These are phyloP conservation scores for Chaetomium sp. DNA, from an alignment of 2,329 filamentous ascomycete species.

Conservation along the genomic window DNA sequence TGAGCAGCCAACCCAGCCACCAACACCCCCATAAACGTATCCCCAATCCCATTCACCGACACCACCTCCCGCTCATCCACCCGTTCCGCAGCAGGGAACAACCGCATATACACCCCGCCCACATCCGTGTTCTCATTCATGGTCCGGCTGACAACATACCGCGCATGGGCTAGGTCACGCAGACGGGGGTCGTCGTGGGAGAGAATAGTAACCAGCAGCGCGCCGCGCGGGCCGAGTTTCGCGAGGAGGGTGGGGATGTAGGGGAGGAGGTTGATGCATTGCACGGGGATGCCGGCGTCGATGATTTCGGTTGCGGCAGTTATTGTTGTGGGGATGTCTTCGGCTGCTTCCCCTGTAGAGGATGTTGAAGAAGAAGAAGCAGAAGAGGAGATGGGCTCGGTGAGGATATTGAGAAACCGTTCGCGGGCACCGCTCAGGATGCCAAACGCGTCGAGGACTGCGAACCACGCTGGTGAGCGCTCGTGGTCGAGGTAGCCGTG, in stretches of 20 bases:
- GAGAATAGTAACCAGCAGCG: conserved; percentile 68
- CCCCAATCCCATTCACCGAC: conserved; percentile 90
- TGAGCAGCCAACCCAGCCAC: conserved; percentile 64
- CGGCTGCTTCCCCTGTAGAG: no score
- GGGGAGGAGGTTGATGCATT: conserved; percentile 76
- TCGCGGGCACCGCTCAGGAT: conserved; percentile 67
- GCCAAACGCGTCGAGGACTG: conserved; percentile 69
- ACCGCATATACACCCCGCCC: conserved; percentile 75
- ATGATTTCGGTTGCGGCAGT: conserved; percentile 59
- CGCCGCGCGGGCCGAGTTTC: conserved; percentile 72
- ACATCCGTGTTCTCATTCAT: conserved; percentile 45
- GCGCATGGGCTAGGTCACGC: conserved; percentile 52
- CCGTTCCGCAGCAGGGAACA: conserved; percentile 60
- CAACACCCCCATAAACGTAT: conserved; percentile 83
- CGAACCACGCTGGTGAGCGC: conserved; percentile 60
- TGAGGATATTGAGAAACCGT: conserved; percentile 54
- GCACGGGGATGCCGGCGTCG: conserved; percentile 75
- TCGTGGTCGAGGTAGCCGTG: conserved; percentile 59
- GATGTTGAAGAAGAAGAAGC: no score
- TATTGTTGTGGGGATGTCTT: no score
- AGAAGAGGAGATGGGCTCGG: no score
- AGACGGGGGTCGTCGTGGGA: conserved; percentile 61
- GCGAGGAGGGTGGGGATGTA: conserved; percentile 80
- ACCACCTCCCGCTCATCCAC: conserved; percentile 58
- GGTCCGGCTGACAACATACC: conserved; percentile 65